A percentile compares a stretch with the other conserved stretches of the same genome.
Conservation (phyloP, 495 filamentous ascomycete species). For the Pyrenula massariospora region DNA sequence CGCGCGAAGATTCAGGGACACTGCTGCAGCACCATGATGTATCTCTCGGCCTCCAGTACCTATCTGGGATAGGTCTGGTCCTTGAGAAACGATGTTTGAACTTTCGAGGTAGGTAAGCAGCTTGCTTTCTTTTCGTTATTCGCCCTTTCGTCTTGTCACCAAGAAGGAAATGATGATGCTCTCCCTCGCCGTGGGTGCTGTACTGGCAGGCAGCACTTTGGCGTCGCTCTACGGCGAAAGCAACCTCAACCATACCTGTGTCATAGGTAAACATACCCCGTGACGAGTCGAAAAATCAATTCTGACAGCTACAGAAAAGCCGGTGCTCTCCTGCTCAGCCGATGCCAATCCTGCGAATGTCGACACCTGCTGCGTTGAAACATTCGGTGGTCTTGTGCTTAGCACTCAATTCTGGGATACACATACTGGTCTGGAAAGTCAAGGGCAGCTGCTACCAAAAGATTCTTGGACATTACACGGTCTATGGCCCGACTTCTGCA, state of each 20-base stretch:
- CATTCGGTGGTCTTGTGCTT: slow-evolving; percentile 36
- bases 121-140: background rate
- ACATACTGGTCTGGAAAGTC: slow-evolving; percentile 33
- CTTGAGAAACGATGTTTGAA: background rate
- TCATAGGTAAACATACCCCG: slow-evolving; percentile 4
- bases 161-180: background rate
- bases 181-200: background rate
- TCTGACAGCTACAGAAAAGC: slow-evolving; percentile 14
- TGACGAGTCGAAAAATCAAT: background rate
- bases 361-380: slow-evolving; percentile 42
- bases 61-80: background rate
- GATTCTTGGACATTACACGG: slow-evolving; percentile 37
- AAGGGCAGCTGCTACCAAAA: slow-evolving; percentile 33
- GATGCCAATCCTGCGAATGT: slow-evolving; percentile 21
- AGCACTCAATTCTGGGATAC: slow-evolving; percentile 41
- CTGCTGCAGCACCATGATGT: background rate
- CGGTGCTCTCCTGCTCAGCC: slow-evolving; percentile 32
- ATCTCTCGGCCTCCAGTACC: background rate
- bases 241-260: slow-evolving; percentile 28
- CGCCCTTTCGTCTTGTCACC: background rate
- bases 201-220: slow-evolving; percentile 4
- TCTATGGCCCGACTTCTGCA: slow-evolving; percentile 39
- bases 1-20: background rate
- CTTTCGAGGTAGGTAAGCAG: background rate
- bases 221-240: slow-evolving; percentile 20